Evolutionary conservation across 495 filamentous ascomycete species (phyloP).

Genomic region (Parathielavia appendiculata): DNA sequence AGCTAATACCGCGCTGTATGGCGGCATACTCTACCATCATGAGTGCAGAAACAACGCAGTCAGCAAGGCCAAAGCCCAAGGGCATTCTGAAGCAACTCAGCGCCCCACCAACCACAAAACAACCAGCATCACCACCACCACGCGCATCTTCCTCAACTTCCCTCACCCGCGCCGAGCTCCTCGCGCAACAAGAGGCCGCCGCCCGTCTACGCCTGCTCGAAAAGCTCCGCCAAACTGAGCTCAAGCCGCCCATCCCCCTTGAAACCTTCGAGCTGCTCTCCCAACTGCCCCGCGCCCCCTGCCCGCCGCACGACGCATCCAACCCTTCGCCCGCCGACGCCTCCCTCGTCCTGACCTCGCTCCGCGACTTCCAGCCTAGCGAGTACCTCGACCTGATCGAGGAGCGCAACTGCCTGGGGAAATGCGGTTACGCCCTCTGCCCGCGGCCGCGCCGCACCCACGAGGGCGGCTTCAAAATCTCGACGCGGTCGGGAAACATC

Average conservation of each 20-base stretch:
- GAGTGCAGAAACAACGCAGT: background rate
- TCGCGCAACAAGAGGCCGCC: constrained; percentile 40
- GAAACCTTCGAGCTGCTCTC: constrained; percentile 63
- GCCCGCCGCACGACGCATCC: constrained; percentile 55
- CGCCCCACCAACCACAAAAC: background rate
- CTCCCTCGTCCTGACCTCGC: constrained; percentile 48
- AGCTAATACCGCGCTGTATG: background rate
- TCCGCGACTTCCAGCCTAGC: constrained; percentile 69
- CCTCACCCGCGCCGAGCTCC: constrained; percentile 3
- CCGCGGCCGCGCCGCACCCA: constrained; percentile 22
- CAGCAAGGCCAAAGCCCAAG: constrained; percentile 7
- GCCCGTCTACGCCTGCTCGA: constrained; percentile 55
- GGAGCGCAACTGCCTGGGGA: constrained; percentile 73
- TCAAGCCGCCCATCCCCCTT: constrained; percentile 49
- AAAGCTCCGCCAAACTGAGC: constrained; percentile 59
- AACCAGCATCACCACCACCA: background rate
- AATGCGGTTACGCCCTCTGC: constrained; percentile 83
- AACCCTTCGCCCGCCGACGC: constrained; percentile 55
- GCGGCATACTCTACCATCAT: constrained; percentile 6
- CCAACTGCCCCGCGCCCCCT: constrained; percentile 59
- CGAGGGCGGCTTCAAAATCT: constrained; percentile 19
- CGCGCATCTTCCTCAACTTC: constrained; percentile 9
- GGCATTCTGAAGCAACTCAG: constrained; percentile 19
- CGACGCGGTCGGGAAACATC: constrained; percentile 18
- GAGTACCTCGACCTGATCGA: constrained; percentile 84